These are phyloP conservation scores for Gymnopus androsaceus DNA, from an alignment of 1,284 basidiomycete genomes.

Conservation along the genomic window DNA sequence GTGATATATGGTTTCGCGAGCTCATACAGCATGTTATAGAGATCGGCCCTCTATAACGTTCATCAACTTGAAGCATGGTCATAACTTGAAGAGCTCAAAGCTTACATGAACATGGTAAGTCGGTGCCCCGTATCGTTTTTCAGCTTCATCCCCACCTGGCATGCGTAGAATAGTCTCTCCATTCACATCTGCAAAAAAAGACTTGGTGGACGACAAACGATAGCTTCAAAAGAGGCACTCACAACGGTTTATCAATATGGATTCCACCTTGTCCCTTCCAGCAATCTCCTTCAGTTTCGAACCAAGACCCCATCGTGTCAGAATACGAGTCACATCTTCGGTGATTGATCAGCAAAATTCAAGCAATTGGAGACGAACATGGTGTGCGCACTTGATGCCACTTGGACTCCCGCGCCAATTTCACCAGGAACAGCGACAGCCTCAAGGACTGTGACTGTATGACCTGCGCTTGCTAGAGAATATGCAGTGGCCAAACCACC, in stretches of 20 bases:
- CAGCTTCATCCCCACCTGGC: not conserved
- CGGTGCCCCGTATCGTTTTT: constrained; percentile 5
- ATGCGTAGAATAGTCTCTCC: not conserved
- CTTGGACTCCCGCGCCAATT: constrained; percentile 50
- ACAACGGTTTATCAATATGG: constrained; percentile 49
- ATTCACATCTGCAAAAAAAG: constrained; percentile 32
- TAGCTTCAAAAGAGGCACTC: constrained; percentile 15
- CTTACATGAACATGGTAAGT: constrained; percentile 4
- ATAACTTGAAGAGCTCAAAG: not conserved
- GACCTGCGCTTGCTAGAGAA: constrained; percentile 42
- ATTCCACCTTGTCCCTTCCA: constrained; percentile 40
- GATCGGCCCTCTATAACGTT: constrained; percentile 47
- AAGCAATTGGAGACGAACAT: not conserved
- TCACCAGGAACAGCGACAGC: constrained; percentile 35
- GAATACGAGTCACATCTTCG: constrained; percentile 42
- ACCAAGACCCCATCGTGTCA: constrained; percentile 54
- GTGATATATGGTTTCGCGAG: constrained; percentile 40
- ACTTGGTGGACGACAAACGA: constrained; percentile 21
- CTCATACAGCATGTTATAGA: constrained; percentile 45
- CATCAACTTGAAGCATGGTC: not conserved
- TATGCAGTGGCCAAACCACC: constrained; percentile 46
- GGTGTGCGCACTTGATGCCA: constrained; percentile 33
- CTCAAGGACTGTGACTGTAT: constrained; percentile 44
- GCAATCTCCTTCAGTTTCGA: constrained; percentile 40
- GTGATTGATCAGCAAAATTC: constrained; percentile 30